Base-by-base conservation (phyloP, 2,329 filamentous ascomycete species). In the Colletotrichum australisinense region DNA sequence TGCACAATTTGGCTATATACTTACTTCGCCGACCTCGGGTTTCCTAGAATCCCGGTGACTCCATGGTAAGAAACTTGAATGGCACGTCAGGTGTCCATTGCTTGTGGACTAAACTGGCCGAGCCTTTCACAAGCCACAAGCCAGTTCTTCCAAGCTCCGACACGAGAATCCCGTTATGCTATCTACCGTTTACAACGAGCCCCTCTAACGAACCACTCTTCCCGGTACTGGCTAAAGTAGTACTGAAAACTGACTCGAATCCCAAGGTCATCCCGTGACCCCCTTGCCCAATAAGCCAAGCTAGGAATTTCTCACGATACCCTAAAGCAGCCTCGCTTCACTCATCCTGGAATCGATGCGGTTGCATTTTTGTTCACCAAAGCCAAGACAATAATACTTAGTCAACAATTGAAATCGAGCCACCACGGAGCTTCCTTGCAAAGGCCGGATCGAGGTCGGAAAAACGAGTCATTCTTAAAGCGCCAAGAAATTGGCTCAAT, bases 371-470 rank as follows among this genome's bases (percentile, higher is more conserved):
- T 32, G 16, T 16, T 14, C 6, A 11, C 35, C 16, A 11, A 12
- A 32, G 60, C 67, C 60, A 65, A 65, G 60, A 14, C 52, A 65
- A 69, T 63, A 53, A 12, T 35, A 42, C 38, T 14, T 22, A 35
- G 52, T 6, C 52, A 5, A 28, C 11, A 26, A 12, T n/a, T 24
- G 22, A 52, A 12, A 35, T 24, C 22, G 30, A n/a, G 4, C 42
- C 49, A 7, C 16, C 42, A n/a, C 19, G 19, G 42, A 7, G 32
- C 38, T 24, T 12, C 16, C 57, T 38, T 49, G 19, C n/a, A 52
- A 69, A n/a, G 26, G 14, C 2, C 16, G 9, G 42, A n/a, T 57
- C 38, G 22, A 55, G 32, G 35, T n/a, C 22, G 24, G 8, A 32
- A 12, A 9, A 24, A 6, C 52, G 59, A 69, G 67, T 64, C 59